phyloP scores from a whole-genome alignment of 2,329 filamentous ascomycete genomes.

The Pseudodiploospora longispora region DNA sequence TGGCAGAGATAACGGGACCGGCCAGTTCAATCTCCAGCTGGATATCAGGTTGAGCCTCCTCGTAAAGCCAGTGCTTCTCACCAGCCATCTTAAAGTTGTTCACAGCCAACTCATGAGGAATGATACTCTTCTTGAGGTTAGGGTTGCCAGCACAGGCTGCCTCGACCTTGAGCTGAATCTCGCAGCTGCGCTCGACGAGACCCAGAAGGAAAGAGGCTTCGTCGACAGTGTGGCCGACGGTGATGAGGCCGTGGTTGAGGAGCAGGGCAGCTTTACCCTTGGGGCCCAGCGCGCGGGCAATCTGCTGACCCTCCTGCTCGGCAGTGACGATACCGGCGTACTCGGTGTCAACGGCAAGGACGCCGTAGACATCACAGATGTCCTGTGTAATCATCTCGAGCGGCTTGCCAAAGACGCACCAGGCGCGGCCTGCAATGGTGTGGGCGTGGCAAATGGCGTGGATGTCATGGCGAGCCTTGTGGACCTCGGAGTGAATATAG shows the following conservation, averaged over 20 bases:
- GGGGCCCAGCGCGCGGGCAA: slow-evolving; percentile 53
- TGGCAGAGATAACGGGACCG: slow-evolving; percentile 19
- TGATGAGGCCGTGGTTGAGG: slow-evolving; percentile 65
- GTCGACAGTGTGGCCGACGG: slow-evolving; percentile 63
- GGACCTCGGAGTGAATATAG: slow-evolving; percentile 60
- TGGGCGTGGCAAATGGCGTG: slow-evolving; percentile 63
- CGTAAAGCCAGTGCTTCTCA: slow-evolving; percentile 36
- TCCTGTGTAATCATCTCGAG: slow-evolving; percentile 67
- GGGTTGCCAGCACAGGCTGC: slow-evolving; percentile 45
- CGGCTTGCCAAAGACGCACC: slow-evolving; percentile 54
- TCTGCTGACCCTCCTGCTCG: slow-evolving; percentile 55
- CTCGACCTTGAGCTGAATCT: slow-evolving; percentile 60
- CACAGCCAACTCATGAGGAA: slow-evolving; percentile 30
- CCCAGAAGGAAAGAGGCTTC: slow-evolving; percentile 66
- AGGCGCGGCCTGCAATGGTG: slow-evolving; percentile 57
- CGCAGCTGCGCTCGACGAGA: slow-evolving; percentile 59
- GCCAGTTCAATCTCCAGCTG: slow-evolving; percentile 36
- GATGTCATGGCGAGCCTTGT: slow-evolving; percentile 57
- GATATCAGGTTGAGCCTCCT: slow-evolving; percentile 39
- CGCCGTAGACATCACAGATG: slow-evolving; percentile 55
- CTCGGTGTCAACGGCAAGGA: slow-evolving; percentile 51
- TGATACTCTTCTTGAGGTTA: slow-evolving; percentile 32
- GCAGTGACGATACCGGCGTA: slow-evolving; percentile 49
- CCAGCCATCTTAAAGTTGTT: slow-evolving; percentile 37
- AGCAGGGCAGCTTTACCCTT: slow-evolving; percentile 55